Base-by-base conservation (phyloP, 2,329 filamentous ascomycete genomes). In the Camillea tinctor region DNA sequence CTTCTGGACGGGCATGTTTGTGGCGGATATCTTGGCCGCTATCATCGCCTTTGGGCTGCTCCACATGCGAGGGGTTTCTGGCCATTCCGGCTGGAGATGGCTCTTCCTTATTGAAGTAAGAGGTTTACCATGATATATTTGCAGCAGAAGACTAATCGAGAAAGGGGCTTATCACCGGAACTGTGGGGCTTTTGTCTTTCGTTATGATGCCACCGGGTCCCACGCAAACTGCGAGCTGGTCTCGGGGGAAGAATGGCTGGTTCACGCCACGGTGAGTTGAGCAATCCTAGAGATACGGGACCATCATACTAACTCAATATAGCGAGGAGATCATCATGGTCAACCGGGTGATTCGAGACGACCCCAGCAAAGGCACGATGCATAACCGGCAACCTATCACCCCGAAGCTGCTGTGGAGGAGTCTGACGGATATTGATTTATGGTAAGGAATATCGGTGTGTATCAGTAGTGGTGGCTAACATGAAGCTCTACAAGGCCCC, bases 281-380 rank as follows among this genome's bases (percentile, higher is more conserved):
- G 17, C 22, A 13, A 3, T 23, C 22, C 24, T 22, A 9, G 20
- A 21, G 0, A 7, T 24, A 3, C n/a, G 1, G 1, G 20, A 8
- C 8, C 24, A 4, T 26, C 24, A 26, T 15, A 21, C 52, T 54
- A 3, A 59, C 7, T 9, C 26, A 26, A 40, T 56, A 26, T 19
- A 71, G 68, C 15, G 83, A 86, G 67, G 79, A 84, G 53, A 73
- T 73, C 24, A 87, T 87, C 54, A 77, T 87, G 19, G 84, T 87
- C 6, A 87, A 86, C 63, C 78, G 86, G 2, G 68, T 78, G 1
- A 72, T 78, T 7, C 78, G 85, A 20, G 84, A 88, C 58, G 85
- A 86, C 59, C 84, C 84, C 1, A 78, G 78, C 50, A 84, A 84
- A 68, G 81, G 81, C 50, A 79, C 80, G 56, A 84, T 86, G 80